phyloP scores from a whole-genome alignment of 345 rosid genomes.

The Cardamine occulta region DNA sequence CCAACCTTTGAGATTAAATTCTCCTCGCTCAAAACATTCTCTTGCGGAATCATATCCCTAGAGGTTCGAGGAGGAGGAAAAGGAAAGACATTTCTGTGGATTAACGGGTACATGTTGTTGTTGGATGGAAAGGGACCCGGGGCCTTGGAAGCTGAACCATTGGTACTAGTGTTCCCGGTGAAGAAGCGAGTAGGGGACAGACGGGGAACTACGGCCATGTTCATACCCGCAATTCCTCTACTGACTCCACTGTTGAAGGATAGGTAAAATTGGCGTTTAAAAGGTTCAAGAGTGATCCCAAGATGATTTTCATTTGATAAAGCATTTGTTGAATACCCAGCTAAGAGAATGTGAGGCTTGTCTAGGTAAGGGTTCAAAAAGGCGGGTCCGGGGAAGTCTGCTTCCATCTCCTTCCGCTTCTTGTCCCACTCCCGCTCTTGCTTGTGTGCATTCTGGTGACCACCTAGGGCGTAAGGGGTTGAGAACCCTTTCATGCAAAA shows the following conservation, averaged over 20 bases:
- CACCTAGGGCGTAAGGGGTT: constrained; percentile 85
- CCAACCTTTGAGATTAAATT: constrained; percentile 11
- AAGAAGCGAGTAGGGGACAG: constrained; percentile 34
- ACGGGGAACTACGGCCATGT: constrained; percentile 12
- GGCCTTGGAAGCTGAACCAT: constrained; percentile 11
- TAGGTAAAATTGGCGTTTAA: constrained; percentile 8
- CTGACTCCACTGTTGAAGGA: constrained; percentile 10
- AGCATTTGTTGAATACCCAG: constrained; percentile 40
- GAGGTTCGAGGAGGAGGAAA: constrained; percentile 26
- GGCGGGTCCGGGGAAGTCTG: not conserved
- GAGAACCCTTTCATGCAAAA: constrained; percentile 50
- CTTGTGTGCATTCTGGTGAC: constrained; percentile 97
- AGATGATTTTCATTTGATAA: constrained; percentile 42
- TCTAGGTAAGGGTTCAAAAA: constrained; percentile 25
- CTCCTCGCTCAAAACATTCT: constrained; percentile 4
- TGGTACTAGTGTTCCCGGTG: constrained; percentile 11
- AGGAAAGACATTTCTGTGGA: constrained; percentile 7
- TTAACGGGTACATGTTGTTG: not conserved
- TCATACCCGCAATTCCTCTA: constrained; percentile 2
- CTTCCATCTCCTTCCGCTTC: constrained; percentile 36
- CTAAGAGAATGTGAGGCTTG: constrained; percentile 37
- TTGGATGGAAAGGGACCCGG: not conserved
- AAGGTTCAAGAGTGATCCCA: constrained; percentile 36
- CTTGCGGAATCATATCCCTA: not conserved
- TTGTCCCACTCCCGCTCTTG: constrained; percentile 62